Conservation (phyloP, 2,329 filamentous ascomycete species). For the Diaporthe sp. region DNA sequence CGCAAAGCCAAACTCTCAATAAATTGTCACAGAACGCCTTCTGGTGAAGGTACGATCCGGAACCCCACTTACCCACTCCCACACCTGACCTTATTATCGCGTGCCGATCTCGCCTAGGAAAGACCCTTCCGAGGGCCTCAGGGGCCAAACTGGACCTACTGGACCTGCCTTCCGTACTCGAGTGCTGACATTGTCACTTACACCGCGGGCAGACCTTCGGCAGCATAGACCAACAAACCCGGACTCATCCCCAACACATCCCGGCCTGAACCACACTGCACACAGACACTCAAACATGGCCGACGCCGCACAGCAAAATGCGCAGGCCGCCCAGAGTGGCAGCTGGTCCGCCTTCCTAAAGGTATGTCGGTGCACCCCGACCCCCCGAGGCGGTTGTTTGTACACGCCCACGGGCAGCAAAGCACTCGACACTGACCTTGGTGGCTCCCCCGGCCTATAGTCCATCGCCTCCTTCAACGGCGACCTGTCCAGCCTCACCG, state of each 20-base stretch:
- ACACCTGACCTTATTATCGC: conserved; percentile 34
- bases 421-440: conserved; percentile 11
- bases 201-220: conserved; percentile 17
- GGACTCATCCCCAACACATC: neutral
- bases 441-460: conserved; percentile 50
- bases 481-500: conserved; percentile 84
- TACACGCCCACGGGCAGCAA: neutral
- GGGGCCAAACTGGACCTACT: neutral
- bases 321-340: conserved; percentile 56
- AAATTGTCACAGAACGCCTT: neutral
- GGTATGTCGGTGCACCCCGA: conserved; percentile 50
- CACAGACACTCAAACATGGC: conserved; percentile 34
- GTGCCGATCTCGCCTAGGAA: conserved; percentile 35
- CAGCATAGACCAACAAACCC: conserved; percentile 9
- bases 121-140: conserved; percentile 36
- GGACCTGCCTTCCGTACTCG: neutral
- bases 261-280: conserved; percentile 1
- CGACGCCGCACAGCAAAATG: conserved; percentile 43
- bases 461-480: conserved; percentile 87
- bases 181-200: conserved; percentile 6
- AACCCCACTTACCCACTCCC: conserved; percentile 37
- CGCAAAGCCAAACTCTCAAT: neutral
- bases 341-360: conserved; percentile 68
- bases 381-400: neutral
- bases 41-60: conserved; percentile 37